Base-by-base conservation (phyloP, 2,329 filamentous ascomycete species). In the Botryotinia calthae region DNA sequence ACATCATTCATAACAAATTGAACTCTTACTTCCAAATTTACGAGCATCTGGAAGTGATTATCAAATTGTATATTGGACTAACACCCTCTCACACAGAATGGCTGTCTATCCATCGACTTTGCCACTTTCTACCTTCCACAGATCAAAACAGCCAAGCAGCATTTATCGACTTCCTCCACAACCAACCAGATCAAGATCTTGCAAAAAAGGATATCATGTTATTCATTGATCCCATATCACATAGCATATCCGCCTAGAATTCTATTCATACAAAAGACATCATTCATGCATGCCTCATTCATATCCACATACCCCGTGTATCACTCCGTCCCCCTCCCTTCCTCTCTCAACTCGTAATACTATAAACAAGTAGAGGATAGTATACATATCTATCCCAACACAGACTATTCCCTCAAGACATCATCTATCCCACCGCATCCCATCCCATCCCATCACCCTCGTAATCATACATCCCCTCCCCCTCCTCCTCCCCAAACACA, bases 251-350 rank as follows among this genome's bases (percentile, higher is more conserved):
- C 37, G 6, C 18, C 34, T 28, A 25, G 5, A 58, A 10, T 44
- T 20, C 51, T 68, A 56, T 42, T 68, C 37, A 56, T 68, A 68
- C 51, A 42, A 42, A 28, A 56, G 65, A 68, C 48, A 31, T 25
- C 10, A 56, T 56, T 67, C 51, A 31, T 25, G 40, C 40, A 31
- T 28, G 65, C 12, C 48, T 31, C 31, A 10, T 56, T 42, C 34
- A 56, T 31, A 28, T 67, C 10, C 37, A 68, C 56, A 56, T 56
- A 25, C 48, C 31, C 31, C n/a, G 10, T 56, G 8, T 68, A 44
- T 5, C 25, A 37, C 46, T n/a, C 8, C 37, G 18, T 28, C 14
- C 31, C 22, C 18, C 28, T 6, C 22, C 8, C 18, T 40, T 46
- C 6, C 10, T 3, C 18, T 8, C 4, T 44, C 12, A n/a, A 9